Conservation (phyloP, 148 eudicot genomes). For the Euryodendron excelsum region DNA sequence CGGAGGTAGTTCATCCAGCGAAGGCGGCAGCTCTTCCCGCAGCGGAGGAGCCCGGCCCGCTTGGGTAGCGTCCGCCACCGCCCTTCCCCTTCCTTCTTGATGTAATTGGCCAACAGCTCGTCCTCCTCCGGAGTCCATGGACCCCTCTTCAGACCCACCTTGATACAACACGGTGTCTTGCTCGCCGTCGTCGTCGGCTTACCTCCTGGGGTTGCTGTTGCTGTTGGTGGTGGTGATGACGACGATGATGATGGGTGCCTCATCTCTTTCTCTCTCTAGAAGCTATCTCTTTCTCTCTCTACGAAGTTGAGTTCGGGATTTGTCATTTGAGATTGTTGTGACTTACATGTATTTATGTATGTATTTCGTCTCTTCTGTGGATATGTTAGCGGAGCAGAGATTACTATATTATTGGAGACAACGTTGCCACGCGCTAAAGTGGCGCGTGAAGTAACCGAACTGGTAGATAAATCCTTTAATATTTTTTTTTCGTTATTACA, state of each 20-base stretch:
- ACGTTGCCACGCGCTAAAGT: too few species aligned
- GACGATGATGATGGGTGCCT: constrained; percentile 28
- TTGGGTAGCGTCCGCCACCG: constrained; percentile 39
- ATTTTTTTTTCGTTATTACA: too few species aligned
- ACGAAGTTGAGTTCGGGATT: neutral
- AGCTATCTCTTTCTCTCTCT: neutral
- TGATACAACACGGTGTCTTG: constrained; percentile 36
- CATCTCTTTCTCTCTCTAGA: constrained; percentile 17
- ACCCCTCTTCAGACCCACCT: constrained; percentile 53
- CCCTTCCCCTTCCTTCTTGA: constrained; percentile 41
- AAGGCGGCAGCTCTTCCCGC: constrained; percentile 69
- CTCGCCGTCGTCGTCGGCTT: neutral
- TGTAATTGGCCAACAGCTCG: constrained; percentile 36
- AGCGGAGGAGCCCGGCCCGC: constrained; percentile 51
- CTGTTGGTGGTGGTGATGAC: neutral
- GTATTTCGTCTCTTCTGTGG: too few species aligned
- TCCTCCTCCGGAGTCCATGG: constrained; percentile 74
- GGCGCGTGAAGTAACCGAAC: too few species aligned
- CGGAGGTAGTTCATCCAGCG: constrained; percentile 68
- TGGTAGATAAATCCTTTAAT: too few species aligned
- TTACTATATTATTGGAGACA: too few species aligned
- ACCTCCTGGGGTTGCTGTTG: neutral
- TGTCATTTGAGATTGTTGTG: neutral
- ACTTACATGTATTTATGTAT: too few species aligned
- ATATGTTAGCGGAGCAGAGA: too few species aligned